Evolutionary conservation across 2,329 filamentous ascomycete species (phyloP).

Genomic region (Catunica adiposa): DNA sequence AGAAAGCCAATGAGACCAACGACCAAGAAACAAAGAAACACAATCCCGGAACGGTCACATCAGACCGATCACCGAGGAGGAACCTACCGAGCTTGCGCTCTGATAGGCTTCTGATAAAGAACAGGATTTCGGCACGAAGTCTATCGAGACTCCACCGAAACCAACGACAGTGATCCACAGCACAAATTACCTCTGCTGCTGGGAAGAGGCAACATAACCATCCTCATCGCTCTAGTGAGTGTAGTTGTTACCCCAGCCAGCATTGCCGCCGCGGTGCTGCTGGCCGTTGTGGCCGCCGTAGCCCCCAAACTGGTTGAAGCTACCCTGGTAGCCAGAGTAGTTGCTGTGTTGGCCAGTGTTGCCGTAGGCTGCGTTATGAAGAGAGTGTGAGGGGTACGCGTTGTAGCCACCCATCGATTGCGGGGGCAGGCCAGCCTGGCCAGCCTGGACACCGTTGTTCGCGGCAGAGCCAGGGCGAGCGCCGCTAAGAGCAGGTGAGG

Average conservation of each 20-base stretch:
- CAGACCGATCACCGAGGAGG: neutral
- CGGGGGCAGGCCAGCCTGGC: slow-evolving; percentile 37
- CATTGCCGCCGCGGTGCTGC: slow-evolving; percentile 18
- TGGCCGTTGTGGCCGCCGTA: slow-evolving; percentile 16
- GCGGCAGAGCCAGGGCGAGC: slow-evolving; percentile 42
- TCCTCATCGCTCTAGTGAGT: neutral
- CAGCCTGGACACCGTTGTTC: slow-evolving; percentile 31
- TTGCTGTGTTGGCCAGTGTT: slow-evolving; percentile 36
- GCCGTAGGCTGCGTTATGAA: slow-evolving; percentile 35
- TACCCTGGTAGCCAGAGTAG: slow-evolving; percentile 35
- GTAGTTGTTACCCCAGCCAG: slow-evolving; percentile 45
- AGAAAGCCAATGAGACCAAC: neutral
- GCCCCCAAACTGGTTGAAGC: slow-evolving; percentile 33
- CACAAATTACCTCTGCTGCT: neutral
- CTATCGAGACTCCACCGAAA: too few relatives aligned
- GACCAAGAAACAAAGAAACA: slow-evolving; percentile 3
- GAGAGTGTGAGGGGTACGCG: slow-evolving; percentile 33
- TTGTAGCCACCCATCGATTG: slow-evolving; percentile 35
- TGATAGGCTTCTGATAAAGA: too few relatives aligned
- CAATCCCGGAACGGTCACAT: neutral
- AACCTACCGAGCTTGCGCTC: too few relatives aligned
- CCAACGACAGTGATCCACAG: too few relatives aligned
- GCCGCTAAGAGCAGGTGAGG: slow-evolving; percentile 38
- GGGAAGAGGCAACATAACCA: neutral
- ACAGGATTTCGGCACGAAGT: too few relatives aligned